Evolutionary conservation across 2,329 filamentous ascomycete genomes (phyloP).

Genomic region (Colletotrichum aenigma): DNA sequence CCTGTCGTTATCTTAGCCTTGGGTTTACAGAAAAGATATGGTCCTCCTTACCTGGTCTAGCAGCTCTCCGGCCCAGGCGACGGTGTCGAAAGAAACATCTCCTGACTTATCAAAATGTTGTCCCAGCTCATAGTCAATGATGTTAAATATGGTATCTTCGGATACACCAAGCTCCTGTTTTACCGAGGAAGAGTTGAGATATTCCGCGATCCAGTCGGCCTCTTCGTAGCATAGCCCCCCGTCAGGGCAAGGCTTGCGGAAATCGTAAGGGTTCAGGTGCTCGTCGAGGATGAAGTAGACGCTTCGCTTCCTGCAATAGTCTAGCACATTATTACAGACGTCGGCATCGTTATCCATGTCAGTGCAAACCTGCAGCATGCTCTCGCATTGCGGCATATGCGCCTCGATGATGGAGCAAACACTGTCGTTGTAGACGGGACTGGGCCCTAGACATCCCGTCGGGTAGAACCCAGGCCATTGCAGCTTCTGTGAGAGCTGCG

Average conservation of each 20-base stretch:
- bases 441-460: background rate
- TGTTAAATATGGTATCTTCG: background rate
- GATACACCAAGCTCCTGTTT: background rate
- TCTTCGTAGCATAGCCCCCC: background rate
- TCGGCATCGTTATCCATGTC: background rate
- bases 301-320: background rate
- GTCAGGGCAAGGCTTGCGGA: background rate
- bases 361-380: background rate
- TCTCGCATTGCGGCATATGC: background rate
- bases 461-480: conserved; percentile 1
- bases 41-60: background rate
- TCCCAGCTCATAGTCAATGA: background rate
- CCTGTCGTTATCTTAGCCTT: background rate
- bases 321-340: background rate
- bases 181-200: background rate
- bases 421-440: background rate
- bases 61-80: background rate
- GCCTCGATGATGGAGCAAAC: background rate
- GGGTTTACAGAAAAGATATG: background rate
- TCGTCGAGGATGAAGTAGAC: background rate
- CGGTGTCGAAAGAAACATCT: background rate
- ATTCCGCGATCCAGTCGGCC: background rate
- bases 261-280: background rate
- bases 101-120: background rate
- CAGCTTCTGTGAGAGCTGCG: background rate